phyloP scores from a whole-genome alignment of 2,329 filamentous ascomycete genomes.

The Shiraia sp. region DNA sequence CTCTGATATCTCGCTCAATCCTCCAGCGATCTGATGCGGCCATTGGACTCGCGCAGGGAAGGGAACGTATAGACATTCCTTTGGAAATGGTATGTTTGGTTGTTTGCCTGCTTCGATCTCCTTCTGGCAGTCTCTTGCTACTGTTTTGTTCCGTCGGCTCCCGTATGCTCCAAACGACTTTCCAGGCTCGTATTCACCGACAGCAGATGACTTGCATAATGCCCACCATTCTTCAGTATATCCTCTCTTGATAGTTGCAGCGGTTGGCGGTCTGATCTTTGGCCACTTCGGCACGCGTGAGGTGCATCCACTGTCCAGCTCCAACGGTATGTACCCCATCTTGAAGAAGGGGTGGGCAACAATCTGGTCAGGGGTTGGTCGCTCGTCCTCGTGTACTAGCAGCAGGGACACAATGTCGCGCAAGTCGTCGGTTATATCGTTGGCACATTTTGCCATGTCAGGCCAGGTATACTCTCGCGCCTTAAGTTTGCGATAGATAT shows the following conservation, averaged over 20 bases:
- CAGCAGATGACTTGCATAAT: slow-evolving; percentile 55
- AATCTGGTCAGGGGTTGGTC: slow-evolving; percentile 76
- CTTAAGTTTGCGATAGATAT: slow-evolving; percentile 74
- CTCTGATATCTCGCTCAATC: slow-evolving; percentile 46
- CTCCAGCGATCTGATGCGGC: slow-evolving; percentile 36
- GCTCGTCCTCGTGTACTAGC: slow-evolving; percentile 73
- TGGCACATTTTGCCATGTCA: slow-evolving; percentile 64
- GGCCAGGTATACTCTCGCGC: slow-evolving; percentile 82
- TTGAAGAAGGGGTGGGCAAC: slow-evolving; percentile 81
- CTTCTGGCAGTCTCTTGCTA: slow-evolving; percentile 55
- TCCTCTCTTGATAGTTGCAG: slow-evolving; percentile 50
- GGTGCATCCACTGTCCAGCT: slow-evolving; percentile 51
- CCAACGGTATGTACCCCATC: slow-evolving; percentile 70
- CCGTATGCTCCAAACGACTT: slow-evolving; percentile 53
- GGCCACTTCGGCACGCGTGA: slow-evolving; percentile 53
- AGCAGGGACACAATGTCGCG: slow-evolving; percentile 78
- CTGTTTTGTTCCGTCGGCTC: slow-evolving; percentile 52
- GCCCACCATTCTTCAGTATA: slow-evolving; percentile 57
- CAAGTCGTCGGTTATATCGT: slow-evolving; percentile 73
- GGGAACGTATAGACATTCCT: slow-evolving; percentile 54
- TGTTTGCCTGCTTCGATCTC: slow-evolving; percentile 53
- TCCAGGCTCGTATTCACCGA: slow-evolving; percentile 53
- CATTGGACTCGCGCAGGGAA: slow-evolving; percentile 47
- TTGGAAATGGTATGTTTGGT: slow-evolving; percentile 54
- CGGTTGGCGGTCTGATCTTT: slow-evolving; percentile 48